Evolutionary conservation across 2,329 filamentous ascomycete species (phyloP), one percentile per base, ranked within the genome.

Genomic region (Talaromyces albobiverticillius): DNA sequence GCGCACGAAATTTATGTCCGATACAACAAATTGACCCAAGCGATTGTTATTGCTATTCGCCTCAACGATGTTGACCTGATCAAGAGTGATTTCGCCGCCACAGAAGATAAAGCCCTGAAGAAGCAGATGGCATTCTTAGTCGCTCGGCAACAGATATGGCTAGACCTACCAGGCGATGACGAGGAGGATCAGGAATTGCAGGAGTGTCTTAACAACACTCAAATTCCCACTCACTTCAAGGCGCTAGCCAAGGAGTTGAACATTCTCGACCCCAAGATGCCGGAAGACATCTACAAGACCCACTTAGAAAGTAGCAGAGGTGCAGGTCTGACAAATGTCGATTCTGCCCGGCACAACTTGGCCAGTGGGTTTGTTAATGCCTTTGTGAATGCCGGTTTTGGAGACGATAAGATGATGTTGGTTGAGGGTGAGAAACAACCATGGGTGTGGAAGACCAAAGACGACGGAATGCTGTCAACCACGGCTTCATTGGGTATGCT

Each of bases 381-480:
- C 0, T 97, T 99, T 66, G 91, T 94, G 59, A 99, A 99, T 63
- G 92, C 94, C 51, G 94, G 94, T 29, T 99, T 91, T 64, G 89
- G 91, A 41, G 89, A 92, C 55, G 94, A 99, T 73, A 97, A 96
- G 80, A 88, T 99, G 84, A 96, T 99, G 93, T 79, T 97, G 55
- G 87, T 90, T 40, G 88, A 94, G 18, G 87, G 89, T 56, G 87
- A 91, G 59, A 95, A 95, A 77, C 86, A 88, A 64, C 89, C 88
- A 59, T 99, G 94, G 93, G 90, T 99, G 4, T 99, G 91, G 90
- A 99, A 97, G 79, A 97, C 95, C 18, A 99, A 99, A 75, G 91
- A 95, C 40, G 92, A 96, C 66, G 94, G 94, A 60, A 96, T 96
- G 91, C 82, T 96, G 74, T 97, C 94, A 1, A 96, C 93, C 0